These are phyloP conservation scores for Zopfochytrium polystomum DNA, from an alignment of 371 early-diverging fungal genomes.

Conservation along the genomic window DNA sequence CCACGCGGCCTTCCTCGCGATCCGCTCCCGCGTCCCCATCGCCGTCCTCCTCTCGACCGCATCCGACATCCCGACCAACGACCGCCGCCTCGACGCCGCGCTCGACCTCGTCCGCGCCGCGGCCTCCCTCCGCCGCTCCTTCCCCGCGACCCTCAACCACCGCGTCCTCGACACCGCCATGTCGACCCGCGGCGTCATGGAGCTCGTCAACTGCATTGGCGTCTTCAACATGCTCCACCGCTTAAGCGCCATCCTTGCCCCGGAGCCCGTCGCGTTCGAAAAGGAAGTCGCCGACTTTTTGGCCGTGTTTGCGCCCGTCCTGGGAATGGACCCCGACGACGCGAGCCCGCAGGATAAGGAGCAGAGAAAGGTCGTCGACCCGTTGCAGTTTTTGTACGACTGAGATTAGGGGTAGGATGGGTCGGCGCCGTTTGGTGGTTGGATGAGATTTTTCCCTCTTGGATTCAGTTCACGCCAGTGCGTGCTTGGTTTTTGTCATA, in stretches of 20 bases:
- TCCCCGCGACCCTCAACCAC: neutral
- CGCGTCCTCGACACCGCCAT: neutral
- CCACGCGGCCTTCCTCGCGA: constrained; percentile 15
- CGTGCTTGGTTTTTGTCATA: neutral
- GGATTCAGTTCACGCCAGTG: neutral
- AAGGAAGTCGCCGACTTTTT: neutral
- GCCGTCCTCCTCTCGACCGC: constrained; percentile 2
- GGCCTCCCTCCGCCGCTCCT: constrained; percentile 8
- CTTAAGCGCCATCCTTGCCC: neutral
- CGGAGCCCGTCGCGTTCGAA: constrained; percentile 5
- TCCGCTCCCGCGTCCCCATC: neutral
- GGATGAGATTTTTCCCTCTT: neutral
- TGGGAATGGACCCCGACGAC: constrained; percentile 2
- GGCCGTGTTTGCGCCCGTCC: neutral
- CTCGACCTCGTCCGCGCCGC: constrained; percentile 11
- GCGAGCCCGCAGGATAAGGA: constrained; percentile 8
- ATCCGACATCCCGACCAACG: neutral
- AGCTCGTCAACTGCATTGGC: constrained; percentile 1
- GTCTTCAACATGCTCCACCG: constrained; percentile 15
- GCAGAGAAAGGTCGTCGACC: constrained; percentile 6
- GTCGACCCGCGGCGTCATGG: constrained; percentile 7
- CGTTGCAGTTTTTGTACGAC: constrained; percentile 5
- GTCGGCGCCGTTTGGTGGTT: neutral
- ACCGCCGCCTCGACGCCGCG: constrained; percentile 8
- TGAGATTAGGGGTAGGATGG: neutral